Evolutionary conservation across 139 green algal genomes (phyloP).

Genomic region (Yamagishiella unicocca): DNA sequence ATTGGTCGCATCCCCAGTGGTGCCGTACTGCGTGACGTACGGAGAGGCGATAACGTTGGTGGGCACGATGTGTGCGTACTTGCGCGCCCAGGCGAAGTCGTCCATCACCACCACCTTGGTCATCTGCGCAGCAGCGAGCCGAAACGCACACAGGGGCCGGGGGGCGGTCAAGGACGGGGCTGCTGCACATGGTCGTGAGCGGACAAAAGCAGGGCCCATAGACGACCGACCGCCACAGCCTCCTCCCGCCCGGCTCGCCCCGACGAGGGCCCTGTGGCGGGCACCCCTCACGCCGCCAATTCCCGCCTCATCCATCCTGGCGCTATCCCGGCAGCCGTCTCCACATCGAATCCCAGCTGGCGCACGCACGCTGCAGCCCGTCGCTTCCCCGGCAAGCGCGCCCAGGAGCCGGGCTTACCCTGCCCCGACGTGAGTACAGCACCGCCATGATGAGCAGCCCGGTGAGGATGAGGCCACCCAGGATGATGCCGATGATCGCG

Average conservation of each 20-base stretch:
- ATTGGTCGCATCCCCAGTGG: not conserved
- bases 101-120: constrained; percentile 51
- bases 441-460: constrained; percentile 11
- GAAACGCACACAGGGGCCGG: not conserved
- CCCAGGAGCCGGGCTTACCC: constrained; percentile 7
- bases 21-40: constrained; percentile 50
- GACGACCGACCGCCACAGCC: too few relatives aligned
- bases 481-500: constrained; percentile 47
- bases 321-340: too few relatives aligned
- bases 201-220: too few relatives aligned
- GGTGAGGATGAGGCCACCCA: constrained; percentile 39
- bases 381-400: too few relatives aligned
- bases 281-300: too few relatives aligned
- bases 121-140: constrained; percentile 14
- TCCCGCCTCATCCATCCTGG: too few relatives aligned
- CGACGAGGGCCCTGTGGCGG: too few relatives aligned
- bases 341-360: too few relatives aligned
- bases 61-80: constrained; percentile 59
- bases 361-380: too few relatives aligned
- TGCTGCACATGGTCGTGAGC: not conserved
- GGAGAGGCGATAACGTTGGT: constrained; percentile 53
- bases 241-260: too few relatives aligned
- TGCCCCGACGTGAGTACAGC: not conserved
- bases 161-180: not conserved
- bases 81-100: constrained; percentile 49